A percentile compares a stretch with the other conserved stretches of the same genome.
These are phyloP conservation scores for Poa annua DNA, from an alignment of 176 grass and related monocot species.

Conservation along the genomic window DNA sequence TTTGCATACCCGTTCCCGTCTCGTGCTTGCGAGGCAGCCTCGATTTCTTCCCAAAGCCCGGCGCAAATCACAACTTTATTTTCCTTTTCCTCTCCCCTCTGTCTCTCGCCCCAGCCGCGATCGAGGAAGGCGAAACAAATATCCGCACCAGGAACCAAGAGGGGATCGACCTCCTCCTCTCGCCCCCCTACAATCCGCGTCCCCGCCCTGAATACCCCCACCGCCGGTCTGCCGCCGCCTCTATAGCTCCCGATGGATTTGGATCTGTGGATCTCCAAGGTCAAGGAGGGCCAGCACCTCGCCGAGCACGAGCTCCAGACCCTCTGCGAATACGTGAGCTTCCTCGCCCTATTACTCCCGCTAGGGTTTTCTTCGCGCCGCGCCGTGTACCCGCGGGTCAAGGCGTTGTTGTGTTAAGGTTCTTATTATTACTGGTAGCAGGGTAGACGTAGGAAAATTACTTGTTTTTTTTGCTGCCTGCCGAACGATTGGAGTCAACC, in stretches of 20 bases:
- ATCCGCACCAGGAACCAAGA: slow-evolving; percentile 22
- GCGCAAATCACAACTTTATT: slow-evolving; percentile 38
- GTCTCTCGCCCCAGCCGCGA: slow-evolving; percentile 3
- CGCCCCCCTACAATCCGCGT: background rate
- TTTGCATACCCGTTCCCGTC: background rate
- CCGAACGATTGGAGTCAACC: background rate
- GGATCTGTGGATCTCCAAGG: slow-evolving; percentile 99
- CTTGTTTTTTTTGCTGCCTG: slow-evolving; percentile 16
- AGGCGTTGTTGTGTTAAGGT: slow-evolving; percentile 30
- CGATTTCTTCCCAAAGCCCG: slow-evolving; percentile 32
- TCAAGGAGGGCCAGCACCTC: slow-evolving; percentile 98
- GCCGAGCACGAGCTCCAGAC: slow-evolving; percentile 97
- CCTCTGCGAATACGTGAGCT: slow-evolving; percentile 96
- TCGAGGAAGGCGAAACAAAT: slow-evolving; percentile 45
- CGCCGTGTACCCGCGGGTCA: background rate
- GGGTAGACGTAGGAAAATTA: background rate
- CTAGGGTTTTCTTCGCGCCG: slow-evolving; percentile 48
- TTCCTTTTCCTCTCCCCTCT: background rate
- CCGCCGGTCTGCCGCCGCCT: background rate
- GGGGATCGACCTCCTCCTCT: slow-evolving; percentile 16
- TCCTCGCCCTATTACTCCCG: background rate
- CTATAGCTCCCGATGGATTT: slow-evolving; percentile 70
- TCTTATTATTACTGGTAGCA: background rate
- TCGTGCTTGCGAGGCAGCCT: slow-evolving; percentile 42
- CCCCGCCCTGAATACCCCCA: background rate